A percentile compares a stretch with the other conserved stretches of the same genome.
These are phyloP conservation scores for Gnaphalium uliginosum DNA, from an alignment of 129 eudicot species.

Conservation along the genomic window DNA sequence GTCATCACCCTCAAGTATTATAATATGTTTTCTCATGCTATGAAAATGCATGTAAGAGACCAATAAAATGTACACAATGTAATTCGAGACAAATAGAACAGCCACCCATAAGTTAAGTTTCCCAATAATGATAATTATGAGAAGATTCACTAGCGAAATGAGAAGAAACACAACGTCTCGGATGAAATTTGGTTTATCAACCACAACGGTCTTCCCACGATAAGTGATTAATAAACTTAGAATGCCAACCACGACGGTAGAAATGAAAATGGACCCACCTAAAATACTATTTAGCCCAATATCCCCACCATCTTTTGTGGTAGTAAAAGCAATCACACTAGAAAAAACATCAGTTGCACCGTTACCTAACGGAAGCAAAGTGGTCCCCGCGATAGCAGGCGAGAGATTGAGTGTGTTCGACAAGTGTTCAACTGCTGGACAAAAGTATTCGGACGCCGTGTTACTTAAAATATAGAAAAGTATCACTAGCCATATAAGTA, in stretches of 20 bases:
- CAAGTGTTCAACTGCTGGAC: constrained; percentile 54
- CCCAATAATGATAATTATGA: constrained; percentile 31
- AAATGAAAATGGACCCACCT: constrained; percentile 68
- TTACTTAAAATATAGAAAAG: constrained; percentile 58
- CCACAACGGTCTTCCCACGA: constrained; percentile 15
- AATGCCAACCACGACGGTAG: constrained; percentile 60
- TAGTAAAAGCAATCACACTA: constrained; percentile 54
- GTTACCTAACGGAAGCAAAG: constrained; percentile 73
- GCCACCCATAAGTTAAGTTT: constrained; percentile 38
- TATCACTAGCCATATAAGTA: constrained; percentile 54
- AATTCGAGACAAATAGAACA: constrained; percentile 47
- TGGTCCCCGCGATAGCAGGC: constrained; percentile 69
- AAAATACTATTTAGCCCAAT: constrained; percentile 66
- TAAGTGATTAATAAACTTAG: constrained; percentile 40
- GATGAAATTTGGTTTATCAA: constrained; percentile 49
- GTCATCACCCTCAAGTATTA: neutral
- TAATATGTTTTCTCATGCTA: constrained; percentile 7
- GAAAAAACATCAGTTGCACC: constrained; percentile 68
- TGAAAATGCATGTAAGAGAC: constrained; percentile 52
- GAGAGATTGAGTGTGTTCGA: constrained; percentile 50
- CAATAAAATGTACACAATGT: constrained; percentile 42
- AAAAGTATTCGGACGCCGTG: constrained; percentile 65
- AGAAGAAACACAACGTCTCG: constrained; percentile 61
- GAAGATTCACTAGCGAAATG: constrained; percentile 43
- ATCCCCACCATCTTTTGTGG: constrained; percentile 46